phyloP scores from a whole-genome alignment of 805 yeast species.

The Zygosaccharomyces rouxii region DNA sequence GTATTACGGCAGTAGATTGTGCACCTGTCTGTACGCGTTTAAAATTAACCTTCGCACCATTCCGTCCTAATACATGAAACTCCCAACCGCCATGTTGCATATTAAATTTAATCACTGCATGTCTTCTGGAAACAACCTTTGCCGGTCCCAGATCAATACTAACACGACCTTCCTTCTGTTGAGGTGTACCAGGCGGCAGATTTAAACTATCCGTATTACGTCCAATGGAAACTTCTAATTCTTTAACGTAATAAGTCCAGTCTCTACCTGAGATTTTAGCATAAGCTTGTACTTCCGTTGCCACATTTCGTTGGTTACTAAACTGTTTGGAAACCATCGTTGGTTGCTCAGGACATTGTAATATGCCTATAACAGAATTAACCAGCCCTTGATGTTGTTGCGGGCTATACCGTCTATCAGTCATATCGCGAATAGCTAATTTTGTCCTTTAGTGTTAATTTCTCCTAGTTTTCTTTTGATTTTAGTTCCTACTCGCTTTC shows the following conservation, averaged over 20 bases:
- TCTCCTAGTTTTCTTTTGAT: not conserved
- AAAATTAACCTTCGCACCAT: slow-evolving; percentile 89
- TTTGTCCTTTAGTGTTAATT: slow-evolving; percentile 1
- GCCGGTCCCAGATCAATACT: slow-evolving; percentile 94
- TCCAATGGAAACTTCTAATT: slow-evolving; percentile 74
- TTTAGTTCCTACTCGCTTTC: not conserved
- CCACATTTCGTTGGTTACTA: slow-evolving; percentile 65
- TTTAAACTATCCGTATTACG: slow-evolving; percentile 53
- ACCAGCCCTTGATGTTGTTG: slow-evolving; percentile 49
- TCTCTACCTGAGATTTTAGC: slow-evolving; percentile 90
- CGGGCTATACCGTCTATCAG: slow-evolving; percentile 13
- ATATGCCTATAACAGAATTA: slow-evolving; percentile 66
- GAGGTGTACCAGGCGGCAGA: slow-evolving; percentile 5
- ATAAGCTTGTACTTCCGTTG: slow-evolving; percentile 88
- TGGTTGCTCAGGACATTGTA: slow-evolving; percentile 66
- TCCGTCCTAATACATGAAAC: slow-evolving; percentile 75
- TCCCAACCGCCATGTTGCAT: slow-evolving; percentile 79
- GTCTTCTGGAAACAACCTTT: slow-evolving; percentile 90
- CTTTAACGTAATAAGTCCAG: slow-evolving; percentile 93
- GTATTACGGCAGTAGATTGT: slow-evolving; percentile 45
- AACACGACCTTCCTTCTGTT: slow-evolving; percentile 5
- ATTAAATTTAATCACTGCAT: slow-evolving; percentile 80
- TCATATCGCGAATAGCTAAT: not conserved
- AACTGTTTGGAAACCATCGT: slow-evolving; percentile 71
- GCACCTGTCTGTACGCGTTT: slow-evolving; percentile 43